Evolutionary conservation across 805 yeast genomes (phyloP), one percentile per base, ranked within the genome.

Genomic region (Vanderwaltozyma polyspora): DNA sequence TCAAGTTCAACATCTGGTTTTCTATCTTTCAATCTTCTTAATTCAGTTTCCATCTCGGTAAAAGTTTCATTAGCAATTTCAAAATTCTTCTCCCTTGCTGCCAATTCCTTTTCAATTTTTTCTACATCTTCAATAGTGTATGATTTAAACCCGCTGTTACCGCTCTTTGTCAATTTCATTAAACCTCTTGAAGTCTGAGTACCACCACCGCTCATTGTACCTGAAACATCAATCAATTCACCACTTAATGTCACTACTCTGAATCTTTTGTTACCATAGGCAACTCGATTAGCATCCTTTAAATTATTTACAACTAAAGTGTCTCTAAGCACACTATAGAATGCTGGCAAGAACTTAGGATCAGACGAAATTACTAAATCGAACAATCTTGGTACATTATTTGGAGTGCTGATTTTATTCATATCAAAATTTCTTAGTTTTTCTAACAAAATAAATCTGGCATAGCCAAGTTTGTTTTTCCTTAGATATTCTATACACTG

Each of bases 171-270:
- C 38, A 49, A 32, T 38, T 68, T 74, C 94, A 91, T 85, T 2
- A 80, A 78, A 5, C 97, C 98, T 33, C 70, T 70, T 13, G 71
- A 67, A 7, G 68, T 70, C 26, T 70, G 64, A 35, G 67, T 70
- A 34, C 97, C 98, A 60, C 99, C 99, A 48, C 99, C 99, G 31
- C 94, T 76, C 78, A 93, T 77, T 1, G 96, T 83, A 57, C 99
- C 99, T 2, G 94, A 81, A 12, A 79, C 75, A 48, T 87, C 96
- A 37, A 91, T 89, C 16, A 91, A 63, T 46, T 85, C 80, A 17
- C 99, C 99, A 55, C 83, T 94, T 7, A 86, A 55, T 0, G 97
- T 86, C 0, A 93, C 97, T 17, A 89, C 97, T 46, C 94, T 71
- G 68, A 74, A 82, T 47, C 97, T 66, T 45, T 66, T 74, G 13